Conservation (phyloP, 768 basidiomycete species). For the Naganishia randhawae region DNA sequence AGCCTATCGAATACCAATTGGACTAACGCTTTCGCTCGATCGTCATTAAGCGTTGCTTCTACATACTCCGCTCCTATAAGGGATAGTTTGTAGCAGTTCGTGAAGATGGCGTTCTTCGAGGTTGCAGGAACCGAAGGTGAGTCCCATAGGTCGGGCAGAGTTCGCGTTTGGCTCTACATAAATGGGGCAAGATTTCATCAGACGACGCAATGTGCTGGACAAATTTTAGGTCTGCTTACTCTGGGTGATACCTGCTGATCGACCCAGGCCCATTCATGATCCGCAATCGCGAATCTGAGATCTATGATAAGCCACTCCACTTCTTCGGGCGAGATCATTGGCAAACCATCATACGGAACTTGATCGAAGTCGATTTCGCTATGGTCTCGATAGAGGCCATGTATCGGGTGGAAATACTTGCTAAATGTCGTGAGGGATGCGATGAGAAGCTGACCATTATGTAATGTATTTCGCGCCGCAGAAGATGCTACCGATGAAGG, state of each 20-base stretch:
- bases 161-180: background rate
- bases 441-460: conserved; percentile 3
- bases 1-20: conserved; percentile 7
- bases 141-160: background rate
- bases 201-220: background rate
- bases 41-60: conserved; percentile 10
- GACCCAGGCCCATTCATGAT: conserved; percentile 13
- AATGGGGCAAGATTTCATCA: background rate
- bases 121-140: background rate
- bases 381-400: conserved; percentile 4
- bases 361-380: background rate
- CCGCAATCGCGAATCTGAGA: conserved; percentile 8
- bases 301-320: conserved; percentile 27
- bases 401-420: conserved; percentile 17
- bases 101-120: background rate
- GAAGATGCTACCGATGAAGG: background rate
- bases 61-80: conserved; percentile 27
- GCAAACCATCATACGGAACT: conserved; percentile 12
- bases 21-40: background rate
- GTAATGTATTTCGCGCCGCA: background rate
- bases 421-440: conserved; percentile 9
- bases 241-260: conserved; percentile 2
- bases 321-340: conserved; percentile 13
- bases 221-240: background rate
- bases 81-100: conserved; percentile 20